Conservation (phyloP, 345 rosid genomes). For the Brassica incana region DNA sequence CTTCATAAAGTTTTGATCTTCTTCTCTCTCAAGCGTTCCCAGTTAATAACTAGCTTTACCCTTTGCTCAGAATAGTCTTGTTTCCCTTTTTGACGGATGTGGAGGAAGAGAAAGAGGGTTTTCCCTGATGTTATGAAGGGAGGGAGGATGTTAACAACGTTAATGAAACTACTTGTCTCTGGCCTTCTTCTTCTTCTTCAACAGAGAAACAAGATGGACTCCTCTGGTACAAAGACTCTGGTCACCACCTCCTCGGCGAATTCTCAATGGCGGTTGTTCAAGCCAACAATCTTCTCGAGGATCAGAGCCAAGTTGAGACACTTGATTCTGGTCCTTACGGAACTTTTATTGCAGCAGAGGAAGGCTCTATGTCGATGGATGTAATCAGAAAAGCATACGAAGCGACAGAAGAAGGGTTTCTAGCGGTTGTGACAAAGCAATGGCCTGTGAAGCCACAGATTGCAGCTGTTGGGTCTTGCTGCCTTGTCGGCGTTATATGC, state of each 20-base stretch:
- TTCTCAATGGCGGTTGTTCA: conserved; percentile 98
- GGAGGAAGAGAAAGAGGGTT: conserved; percentile 51
- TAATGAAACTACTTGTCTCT: conserved; percentile 48
- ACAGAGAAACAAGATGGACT: conserved; percentile 85
- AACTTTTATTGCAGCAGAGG: conserved; percentile 79
- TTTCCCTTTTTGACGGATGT: conserved; percentile 45
- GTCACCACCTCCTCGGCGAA: conserved; percentile 80
- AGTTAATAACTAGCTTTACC: neutral
- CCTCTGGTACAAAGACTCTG: conserved; percentile 90
- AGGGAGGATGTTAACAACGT: conserved; percentile 83
- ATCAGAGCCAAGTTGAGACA: conserved; percentile 88
- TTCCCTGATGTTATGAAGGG: conserved; percentile 62
- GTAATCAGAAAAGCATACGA: conserved; percentile 79
- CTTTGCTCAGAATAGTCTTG: neutral
- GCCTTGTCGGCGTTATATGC: conserved; percentile 79
- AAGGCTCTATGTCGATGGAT: conserved; percentile 74
- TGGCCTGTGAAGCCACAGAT: conserved; percentile 94
- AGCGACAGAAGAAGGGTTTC: conserved; percentile 94
- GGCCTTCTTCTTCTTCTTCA: conserved; percentile 67
- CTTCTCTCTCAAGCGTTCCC: neutral
- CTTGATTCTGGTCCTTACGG: conserved; percentile 85
- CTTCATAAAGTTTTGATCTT: conserved; percentile 15
- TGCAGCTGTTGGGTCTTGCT: conserved; percentile 97
- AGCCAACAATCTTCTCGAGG: conserved; percentile 68
- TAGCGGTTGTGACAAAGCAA: conserved; percentile 73